Base-by-base conservation (phyloP, 1,139 yeast species). In the Starmera stellimalicola region DNA sequence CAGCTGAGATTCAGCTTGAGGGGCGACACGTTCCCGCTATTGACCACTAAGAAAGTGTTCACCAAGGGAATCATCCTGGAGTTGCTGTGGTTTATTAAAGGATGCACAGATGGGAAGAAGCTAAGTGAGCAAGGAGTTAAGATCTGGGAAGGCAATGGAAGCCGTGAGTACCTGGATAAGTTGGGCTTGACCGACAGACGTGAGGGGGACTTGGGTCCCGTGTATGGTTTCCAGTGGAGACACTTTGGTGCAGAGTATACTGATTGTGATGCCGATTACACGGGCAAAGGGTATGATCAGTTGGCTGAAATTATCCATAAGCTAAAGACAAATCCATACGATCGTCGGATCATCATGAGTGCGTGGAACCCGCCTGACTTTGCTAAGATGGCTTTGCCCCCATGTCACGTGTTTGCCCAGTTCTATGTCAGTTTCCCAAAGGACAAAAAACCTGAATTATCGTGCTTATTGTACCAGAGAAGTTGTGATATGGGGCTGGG, bases 401-500 rank as follows among this genome's bases (percentile, higher is more conserved):
- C 99, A 22, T 91, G 99, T 52, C 99, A 91, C 56, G 94, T 93
- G 24, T 83, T 91, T 53, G 80, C 95, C 37, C 99, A 91, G 56
- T 91, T 91, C 55, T 91, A 83, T 53, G 98, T 91, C 26, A 81
- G 72, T 46, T 80, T 80, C 60, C 93, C 93, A 2, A 60, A 65
- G 37, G 62, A 63, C 10, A 58, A 56, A 16, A 73, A 61, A 49
- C 93, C 93, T 24, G 75, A 67, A 51, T 68, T 91, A 38, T 81
- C 93, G 11, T 93, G 98, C 56, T 72, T 81, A 40, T 65, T 91
- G 62, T 91, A 93, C 59, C 99, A 91, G 61, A 73, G 99, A 50
- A 84, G 95, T n/a, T 91, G 97, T 60, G 99, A 91, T 53, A 88
- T 91, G 96, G 99, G 99, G 1, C 70, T 91, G 25, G 99, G 99